Evolutionary conservation across 2,329 filamentous ascomycete genomes (phyloP).

Genomic region (Colletotrichum abscissum): DNA sequence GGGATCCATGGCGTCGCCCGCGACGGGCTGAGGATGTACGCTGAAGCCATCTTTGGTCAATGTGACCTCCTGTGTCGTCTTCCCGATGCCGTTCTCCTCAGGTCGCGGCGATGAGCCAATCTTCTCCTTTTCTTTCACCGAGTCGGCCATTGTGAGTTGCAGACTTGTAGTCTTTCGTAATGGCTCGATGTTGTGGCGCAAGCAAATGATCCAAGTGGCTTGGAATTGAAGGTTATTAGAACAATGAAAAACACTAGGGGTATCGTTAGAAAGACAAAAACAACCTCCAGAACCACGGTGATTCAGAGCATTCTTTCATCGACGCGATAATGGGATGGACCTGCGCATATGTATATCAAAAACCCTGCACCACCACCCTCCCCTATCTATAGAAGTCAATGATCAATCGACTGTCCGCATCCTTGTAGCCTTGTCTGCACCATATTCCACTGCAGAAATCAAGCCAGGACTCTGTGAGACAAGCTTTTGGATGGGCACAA

Average conservation of each 20-base stretch:
- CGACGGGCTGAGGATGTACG: conserved; percentile 48
- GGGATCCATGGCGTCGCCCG: conserved; percentile 60
- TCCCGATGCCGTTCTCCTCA: conserved; percentile 13
- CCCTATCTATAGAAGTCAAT: neutral
- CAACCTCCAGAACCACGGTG: neutral
- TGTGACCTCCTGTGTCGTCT: conserved; percentile 31
- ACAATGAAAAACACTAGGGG: neutral
- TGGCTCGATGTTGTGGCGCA: neutral
- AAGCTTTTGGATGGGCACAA: conserved; percentile 15
- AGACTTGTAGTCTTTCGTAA: no score
- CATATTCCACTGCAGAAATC: neutral
- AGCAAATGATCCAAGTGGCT: neutral
- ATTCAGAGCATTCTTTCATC: neutral
- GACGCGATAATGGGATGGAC: neutral
- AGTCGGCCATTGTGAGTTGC: conserved; percentile 18
- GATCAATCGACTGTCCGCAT: neutral
- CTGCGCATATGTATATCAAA: neutral
- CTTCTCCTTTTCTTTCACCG: conserved; percentile 25
- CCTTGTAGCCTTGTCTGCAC: neutral
- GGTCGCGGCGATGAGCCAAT: neutral
- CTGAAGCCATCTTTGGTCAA: conserved; percentile 43
- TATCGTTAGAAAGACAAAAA: neutral
- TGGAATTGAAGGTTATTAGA: neutral
- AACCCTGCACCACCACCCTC: neutral
- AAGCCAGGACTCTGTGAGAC: neutral